Percentiles rank a stretch among this genome's conserved stretches.
Evolutionary conservation across 352 stramenopile genomes (phyloP).

Genomic region (Pythium scleroteichum): DNA sequence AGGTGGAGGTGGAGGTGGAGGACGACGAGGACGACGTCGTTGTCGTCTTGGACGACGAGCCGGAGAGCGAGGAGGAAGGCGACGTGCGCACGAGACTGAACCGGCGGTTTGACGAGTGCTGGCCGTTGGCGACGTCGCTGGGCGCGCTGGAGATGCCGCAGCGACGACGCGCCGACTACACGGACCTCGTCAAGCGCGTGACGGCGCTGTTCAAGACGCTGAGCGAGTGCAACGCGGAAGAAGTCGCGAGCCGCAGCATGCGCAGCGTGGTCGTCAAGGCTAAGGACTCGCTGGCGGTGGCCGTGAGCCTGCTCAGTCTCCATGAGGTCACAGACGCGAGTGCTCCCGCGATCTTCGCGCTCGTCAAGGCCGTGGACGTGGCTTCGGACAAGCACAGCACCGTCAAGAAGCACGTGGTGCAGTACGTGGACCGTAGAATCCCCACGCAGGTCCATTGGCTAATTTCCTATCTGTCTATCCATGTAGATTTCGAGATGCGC

Average conservation of each 20-base stretch:
- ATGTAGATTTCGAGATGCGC: slow-evolving; percentile 26
- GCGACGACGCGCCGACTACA: slow-evolving; percentile 21
- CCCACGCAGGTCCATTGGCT: background rate
- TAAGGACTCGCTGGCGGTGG: slow-evolving; percentile 24
- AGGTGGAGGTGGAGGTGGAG: background rate
- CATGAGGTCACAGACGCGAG: slow-evolving; percentile 15
- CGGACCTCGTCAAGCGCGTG: slow-evolving; percentile 17
- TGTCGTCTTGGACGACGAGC: slow-evolving; percentile 18
- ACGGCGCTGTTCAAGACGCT: slow-evolving; percentile 17
- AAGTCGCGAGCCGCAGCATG: slow-evolving; percentile 25
- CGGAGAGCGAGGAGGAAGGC: slow-evolving; percentile 10
- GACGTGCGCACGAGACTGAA: slow-evolving; percentile 16
- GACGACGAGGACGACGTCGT: slow-evolving; percentile 12
- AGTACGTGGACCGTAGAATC: slow-evolving; percentile 17
- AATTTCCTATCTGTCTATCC: too few species aligned
- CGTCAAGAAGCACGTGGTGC: slow-evolving; percentile 21
- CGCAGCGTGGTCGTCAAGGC: slow-evolving; percentile 29
- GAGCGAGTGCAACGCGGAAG: slow-evolving; percentile 9
- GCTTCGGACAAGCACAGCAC: slow-evolving; percentile 22
- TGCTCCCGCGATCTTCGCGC: slow-evolving; percentile 19
- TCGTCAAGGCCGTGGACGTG: slow-evolving; percentile 23
- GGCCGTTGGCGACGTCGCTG: slow-evolving; percentile 22
- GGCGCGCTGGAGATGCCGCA: slow-evolving; percentile 25
- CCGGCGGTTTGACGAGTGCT: slow-evolving; percentile 21
- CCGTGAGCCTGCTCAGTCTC: slow-evolving; percentile 28